A percentile compares a stretch with the other conserved stretches of the same genome.
Evolutionary conservation across 2,329 filamentous ascomycete species (phyloP).

Genomic region (Microdochium bolleyi): DNA sequence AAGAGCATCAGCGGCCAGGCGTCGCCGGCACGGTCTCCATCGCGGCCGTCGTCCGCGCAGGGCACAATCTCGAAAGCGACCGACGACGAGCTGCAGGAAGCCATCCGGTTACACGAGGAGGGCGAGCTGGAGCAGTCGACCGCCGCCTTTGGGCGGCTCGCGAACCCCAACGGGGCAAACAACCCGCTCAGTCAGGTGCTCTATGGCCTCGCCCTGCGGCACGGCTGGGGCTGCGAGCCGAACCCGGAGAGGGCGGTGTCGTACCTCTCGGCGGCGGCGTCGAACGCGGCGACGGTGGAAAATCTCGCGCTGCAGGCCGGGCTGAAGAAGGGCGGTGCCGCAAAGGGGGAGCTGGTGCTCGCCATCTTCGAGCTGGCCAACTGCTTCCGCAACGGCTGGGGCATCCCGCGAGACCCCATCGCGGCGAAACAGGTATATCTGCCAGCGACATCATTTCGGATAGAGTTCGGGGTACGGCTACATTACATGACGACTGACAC

Average conservation of each 20-base stretch:
- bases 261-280: constrained; percentile 81
- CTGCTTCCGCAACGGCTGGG: constrained; percentile 92
- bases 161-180: constrained; percentile 76
- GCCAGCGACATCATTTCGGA: constrained; percentile 56
- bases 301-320: constrained; percentile 77
- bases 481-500: constrained; percentile 64
- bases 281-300: constrained; percentile 84
- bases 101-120: constrained; percentile 86
- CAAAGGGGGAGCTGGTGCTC: constrained; percentile 92
- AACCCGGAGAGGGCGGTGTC: constrained; percentile 67
- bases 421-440: constrained; percentile 64
- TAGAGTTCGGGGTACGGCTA: constrained; percentile 92
- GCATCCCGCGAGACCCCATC: constrained; percentile 74
- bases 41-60: constrained; percentile 11
- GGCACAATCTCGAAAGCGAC: constrained; percentile 39
- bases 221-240: constrained; percentile 83
- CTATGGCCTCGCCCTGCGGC: constrained; percentile 84
- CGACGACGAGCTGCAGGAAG: constrained; percentile 78
- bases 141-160: constrained; percentile 74
- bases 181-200: constrained; percentile 93
- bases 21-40: constrained; percentile 7
- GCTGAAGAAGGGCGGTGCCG: constrained; percentile 85
- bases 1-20: constrained; percentile 17
- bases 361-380: constrained; percentile 94
- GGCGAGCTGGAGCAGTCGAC: constrained; percentile 76